A percentile compares a stretch with the other conserved stretches of the same genome.
These are phyloP conservation scores for Colletotrichum camelliae DNA, from an alignment of 2,329 filamentous ascomycete species.

Conservation along the genomic window DNA sequence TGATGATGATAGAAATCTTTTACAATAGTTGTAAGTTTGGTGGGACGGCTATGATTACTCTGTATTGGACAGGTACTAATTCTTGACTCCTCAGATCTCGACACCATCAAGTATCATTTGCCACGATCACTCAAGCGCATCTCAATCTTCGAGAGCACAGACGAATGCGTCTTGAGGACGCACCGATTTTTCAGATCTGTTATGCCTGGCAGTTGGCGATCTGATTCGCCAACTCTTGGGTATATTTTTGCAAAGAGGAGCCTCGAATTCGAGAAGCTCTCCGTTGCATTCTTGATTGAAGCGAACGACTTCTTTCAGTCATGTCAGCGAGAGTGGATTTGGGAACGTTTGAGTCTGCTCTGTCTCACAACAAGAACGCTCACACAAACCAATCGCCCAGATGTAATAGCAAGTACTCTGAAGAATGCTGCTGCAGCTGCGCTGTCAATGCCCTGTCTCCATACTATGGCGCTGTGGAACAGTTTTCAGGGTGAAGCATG, in stretches of 20 bases:
- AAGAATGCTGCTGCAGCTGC: constrained; percentile 25
- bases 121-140: constrained; percentile 28
- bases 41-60: neutral
- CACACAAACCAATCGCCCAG: constrained; percentile 23
- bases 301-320: constrained; percentile 32
- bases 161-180: constrained; percentile 16
- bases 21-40: constrained; percentile 26
- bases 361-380: constrained; percentile 34
- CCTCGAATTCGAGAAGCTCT: constrained; percentile 29
- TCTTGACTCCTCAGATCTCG: neutral
- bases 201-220: neutral
- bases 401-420: constrained; percentile 28
- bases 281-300: constrained; percentile 33
- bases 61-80: neutral
- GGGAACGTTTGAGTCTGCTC: constrained; percentile 32
- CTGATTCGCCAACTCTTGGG: neutral
- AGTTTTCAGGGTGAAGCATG: constrained; percentile 31
- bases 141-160: constrained; percentile 32
- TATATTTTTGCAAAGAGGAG: constrained; percentile 30
- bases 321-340: constrained; percentile 29
- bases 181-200: neutral
- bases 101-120: constrained; percentile 20
- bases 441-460: constrained; percentile 33
- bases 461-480: constrained; percentile 39
- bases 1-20: neutral